Evolutionary conservation across 352 stramenopile species (phyloP), one percentile per base, ranked within the genome.

Genomic region (Globisporangium cylindrosporum): DNA sequence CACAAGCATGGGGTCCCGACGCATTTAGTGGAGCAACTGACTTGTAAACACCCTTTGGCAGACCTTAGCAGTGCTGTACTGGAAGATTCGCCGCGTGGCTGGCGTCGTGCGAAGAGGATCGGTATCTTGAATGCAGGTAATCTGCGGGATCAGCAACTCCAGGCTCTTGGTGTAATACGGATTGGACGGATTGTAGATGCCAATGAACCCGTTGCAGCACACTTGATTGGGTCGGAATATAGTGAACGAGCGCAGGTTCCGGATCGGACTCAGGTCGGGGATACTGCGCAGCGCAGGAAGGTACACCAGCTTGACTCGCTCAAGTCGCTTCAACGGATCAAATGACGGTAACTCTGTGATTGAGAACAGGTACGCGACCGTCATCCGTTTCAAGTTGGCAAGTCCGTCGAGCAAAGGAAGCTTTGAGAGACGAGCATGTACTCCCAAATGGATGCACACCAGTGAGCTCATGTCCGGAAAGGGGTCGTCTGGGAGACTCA

Each of bases 171-270:
- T 34, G 22, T 67, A 81, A 18, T 69, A 75, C n/a, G 64, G 70
- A 36, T 80, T 4, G 24, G 53, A 38, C 24, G 38, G 25, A 36
- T 59, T 48, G 29, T 73, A 82, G 10, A 38, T 6, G 8, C 66
- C 71, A 1, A 69, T 58, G 38, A 80, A 82, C 7, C 73, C 76
- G 20, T 80, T 76, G 59, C 75, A 82, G 29, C 73, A 80, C 25
- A 80, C 36, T 14, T 43, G 24, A 0, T 66, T 73, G 15, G 62
- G 67, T 54, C 69, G 65, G 20, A 69, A 74, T 7, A 82, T 27
- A 0, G 59, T 57, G 49, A 82, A 71, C 4, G 73, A 60, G 7
- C 72, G 46, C 3, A 80, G 60, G 20, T 59, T 4, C 2, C 32
- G 38, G 14, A 70, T n/a, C 4, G 53, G 56, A 7, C n/a, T 10